A percentile compares a stretch with the other conserved stretches of the same genome.
Evolutionary conservation across 176 grass and related monocot species (phyloP).

Genomic region (Bolboschoenus planiculmis): DNA sequence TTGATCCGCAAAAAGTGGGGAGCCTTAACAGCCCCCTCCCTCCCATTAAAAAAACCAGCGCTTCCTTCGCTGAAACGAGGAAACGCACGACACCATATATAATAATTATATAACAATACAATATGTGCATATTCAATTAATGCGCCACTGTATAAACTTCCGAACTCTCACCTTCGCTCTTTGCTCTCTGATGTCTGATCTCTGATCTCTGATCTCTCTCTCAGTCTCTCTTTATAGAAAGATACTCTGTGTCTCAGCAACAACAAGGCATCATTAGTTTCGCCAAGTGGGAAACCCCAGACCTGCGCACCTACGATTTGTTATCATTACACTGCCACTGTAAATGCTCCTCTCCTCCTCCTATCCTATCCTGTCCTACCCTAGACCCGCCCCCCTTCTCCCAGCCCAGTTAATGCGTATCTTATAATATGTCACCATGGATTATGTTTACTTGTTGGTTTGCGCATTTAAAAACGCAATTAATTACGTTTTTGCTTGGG

Average conservation of each 20-base stretch:
- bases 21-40: background rate
- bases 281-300: conserved; percentile 14
- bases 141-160: conserved; percentile 26
- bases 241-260: conserved; percentile 8
- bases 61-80: background rate
- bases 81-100: background rate
- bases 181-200: no score
- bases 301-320: conserved; percentile 10
- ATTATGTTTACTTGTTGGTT: background rate
- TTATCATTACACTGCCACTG: conserved; percentile 30
- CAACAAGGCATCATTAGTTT: conserved; percentile 24
- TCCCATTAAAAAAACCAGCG: background rate
- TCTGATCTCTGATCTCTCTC: no score
- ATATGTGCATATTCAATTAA: background rate
- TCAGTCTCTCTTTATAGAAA: conserved; percentile 21
- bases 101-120: background rate
- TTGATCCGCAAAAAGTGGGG: background rate
- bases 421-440: conserved; percentile 3
- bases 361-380: no score
- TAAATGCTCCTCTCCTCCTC: no score
- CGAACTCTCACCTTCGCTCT: background rate
- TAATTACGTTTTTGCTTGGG: background rate
- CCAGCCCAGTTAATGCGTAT: background rate
- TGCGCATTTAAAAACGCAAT: background rate
- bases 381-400: no score